Base-by-base conservation (phyloP, 345 rosid species). In the Corymbia maculata region DNA sequence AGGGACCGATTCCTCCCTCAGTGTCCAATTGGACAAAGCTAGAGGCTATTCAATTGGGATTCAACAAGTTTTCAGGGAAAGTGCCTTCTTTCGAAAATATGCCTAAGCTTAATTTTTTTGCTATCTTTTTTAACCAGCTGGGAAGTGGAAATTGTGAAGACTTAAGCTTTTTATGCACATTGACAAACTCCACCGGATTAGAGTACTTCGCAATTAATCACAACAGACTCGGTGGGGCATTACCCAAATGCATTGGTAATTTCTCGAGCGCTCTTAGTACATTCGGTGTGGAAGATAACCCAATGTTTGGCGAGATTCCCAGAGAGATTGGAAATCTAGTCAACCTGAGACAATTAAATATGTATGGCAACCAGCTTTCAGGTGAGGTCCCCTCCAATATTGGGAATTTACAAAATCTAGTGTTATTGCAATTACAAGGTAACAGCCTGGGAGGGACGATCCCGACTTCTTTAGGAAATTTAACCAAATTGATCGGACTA, bases 291-390 rank as follows among this genome's bases (percentile, higher is more conserved):
- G 5, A 3, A 4, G 1, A 0, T 13, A 90, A 91, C 6, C 30
- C 22, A 2, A 42, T 92, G 9, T 51, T n/a, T 16, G 92, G 91
- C 36, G 51, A 26, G 51, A 86, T 92, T n/a, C 92, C 93, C 51
- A 2, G 85, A 19, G 90, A 87, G 13, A 90, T 90, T 16, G 90
- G 87, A 13, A 89, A 89, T 51, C 88, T 55, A 7, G 61, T 55
- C 11, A 55, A 55, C 61, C 10, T 55, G 28, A 22, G 8, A 22
- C 4, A 21, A 2, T 22, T 55, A 22, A 1, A 8, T 55, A 22
- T 55, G 61, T 4, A 11, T 55, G 0, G 1, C 11, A 55, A 22
- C 28, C 28, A 9, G 12, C 26, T 55, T 55, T 55, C 61, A 22
- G 61, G 61, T 22, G 61, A 4, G 21, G 8, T 55, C 61, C 61